Base-by-base conservation (phyloP, 106 monocot genomes). In the Dioscorea zingiberensis region DNA sequence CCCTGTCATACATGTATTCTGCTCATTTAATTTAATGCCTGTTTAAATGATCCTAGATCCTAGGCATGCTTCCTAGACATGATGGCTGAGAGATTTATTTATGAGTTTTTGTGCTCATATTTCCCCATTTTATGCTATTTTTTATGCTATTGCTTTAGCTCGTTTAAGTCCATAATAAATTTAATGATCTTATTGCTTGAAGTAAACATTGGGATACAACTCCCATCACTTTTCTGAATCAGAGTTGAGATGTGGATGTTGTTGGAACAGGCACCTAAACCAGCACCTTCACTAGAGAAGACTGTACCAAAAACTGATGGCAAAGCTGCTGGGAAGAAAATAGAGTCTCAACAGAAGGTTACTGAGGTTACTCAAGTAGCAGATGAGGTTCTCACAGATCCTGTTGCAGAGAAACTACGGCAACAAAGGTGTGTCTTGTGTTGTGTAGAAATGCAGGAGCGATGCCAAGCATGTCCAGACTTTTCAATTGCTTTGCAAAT, bases 361-460 rank as follows among this genome's bases (percentile, higher is more conserved):
- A 29, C 38, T 65, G 26, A 38, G 38, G 38, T 6, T 38, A 38
- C 9, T 38, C 38, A 13, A 55, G 80, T 66, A 21, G 70, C 18
- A 32, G 58, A 60, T 55, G 66, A 71, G 19, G 70, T 62, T 16
- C 80, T 75, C 61, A 53, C 70, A 27, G 80, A 80, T 67, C 74
- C 80, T 47, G 54, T 80, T 29, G 80, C 70, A 46, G 80, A 80
- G 71, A 80, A 80, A 61, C 60, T 80, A 13, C 80, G 80, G 28
- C 71, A 66, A 44, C 80, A 80, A 48, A 80, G 80, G 80, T 80
- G 30, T 56, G 7, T 47, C 44, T 64, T 13, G n/a, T 64, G 38
- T 30, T 30, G 30, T 30, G 7, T 38, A 10, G 38, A 38, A n/a
- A n/a, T n/a, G n/a, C n/a, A n/a, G n/a, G n/a, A n/a, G n/a, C n/a